Evolutionary conservation across 805 yeast species (phyloP), one percentile per base, ranked within the genome.

Genomic region (Kodamaea hsintzibuensis): DNA sequence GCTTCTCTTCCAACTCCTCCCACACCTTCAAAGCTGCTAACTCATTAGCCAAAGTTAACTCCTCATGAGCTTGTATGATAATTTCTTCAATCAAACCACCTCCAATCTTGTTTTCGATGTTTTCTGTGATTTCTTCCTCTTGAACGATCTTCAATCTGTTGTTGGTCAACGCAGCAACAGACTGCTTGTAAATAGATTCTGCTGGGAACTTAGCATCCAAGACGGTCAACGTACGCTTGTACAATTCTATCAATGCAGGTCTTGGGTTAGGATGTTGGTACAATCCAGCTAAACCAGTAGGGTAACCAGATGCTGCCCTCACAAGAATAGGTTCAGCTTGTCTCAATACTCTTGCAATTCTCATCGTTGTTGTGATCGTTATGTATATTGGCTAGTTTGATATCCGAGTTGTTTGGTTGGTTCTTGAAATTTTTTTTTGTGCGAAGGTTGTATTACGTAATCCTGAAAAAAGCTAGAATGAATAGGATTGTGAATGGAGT

Each of bases 31-130:
- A 81, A 57, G 79, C 82, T 49, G 86, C 85, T 77, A 90, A 74
- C 67, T 85, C 80, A 63, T 82, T 74, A 48, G 89, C 85, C 62
- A 90, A 79, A 53, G 78, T 79, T 62, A 82, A 82, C 73, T 90
- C 96, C 55, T 89, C 95, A 61, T 85, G 81, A 13, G 96, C 96
- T 75, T 90, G 96, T 55, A 89, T 78, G 52, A 90, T 66, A 55
- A 90, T 73, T 75, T 90, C 96, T 73, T 90, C 96, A 58, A 89
- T 85, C 63, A 90, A 80, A 1, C 96, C 96, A 57, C 86, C 84
- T 16, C 96, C 96, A 58, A 90, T 86, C 67, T 83, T 72, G 58
- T 77, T 72, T 74, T 90, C 96, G 60, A 90, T 88, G 57, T 77
- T 81, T 62, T 81, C 87, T 42, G 79, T 71, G 51, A 83, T 81